phyloP scores from a whole-genome alignment of 768 basidiomycete species.

The Infundibulicybe gibba region DNA sequence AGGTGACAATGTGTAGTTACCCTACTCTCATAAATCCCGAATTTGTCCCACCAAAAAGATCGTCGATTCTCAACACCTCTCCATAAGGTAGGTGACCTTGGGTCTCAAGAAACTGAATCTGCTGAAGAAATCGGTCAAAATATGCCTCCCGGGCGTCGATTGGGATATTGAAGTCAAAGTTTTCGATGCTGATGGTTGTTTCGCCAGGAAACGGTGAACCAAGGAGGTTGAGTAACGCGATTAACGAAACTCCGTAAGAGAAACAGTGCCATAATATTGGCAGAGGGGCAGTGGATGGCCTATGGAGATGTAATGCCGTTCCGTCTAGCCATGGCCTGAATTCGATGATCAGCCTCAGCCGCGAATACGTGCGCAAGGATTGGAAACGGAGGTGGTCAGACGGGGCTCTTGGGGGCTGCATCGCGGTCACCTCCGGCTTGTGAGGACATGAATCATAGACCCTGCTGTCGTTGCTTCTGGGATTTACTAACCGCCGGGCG shows the following conservation, averaged over 20 bases:
- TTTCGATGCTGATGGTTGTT: constrained; percentile 18
- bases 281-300: constrained; percentile 21
- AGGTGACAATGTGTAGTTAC: neutral
- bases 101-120: constrained; percentile 28
- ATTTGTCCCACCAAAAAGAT: constrained; percentile 26
- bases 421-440: too few relatives aligned
- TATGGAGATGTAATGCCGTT: constrained; percentile 18
- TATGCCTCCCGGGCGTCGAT: constrained; percentile 23
- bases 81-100: constrained; percentile 30
- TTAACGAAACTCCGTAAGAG: constrained; percentile 30
- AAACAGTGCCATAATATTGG: constrained; percentile 32
- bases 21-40: constrained; percentile 31
- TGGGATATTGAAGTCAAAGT: constrained; percentile 24
- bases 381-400: constrained; percentile 32
- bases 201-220: constrained; percentile 30
- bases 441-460: too few relatives aligned
- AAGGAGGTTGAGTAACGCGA: constrained; percentile 31
- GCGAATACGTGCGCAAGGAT: constrained; percentile 29
- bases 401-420: constrained; percentile 29
- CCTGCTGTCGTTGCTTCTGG: too few relatives aligned
- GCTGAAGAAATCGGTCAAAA: constrained; percentile 30
- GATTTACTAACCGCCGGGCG: too few relatives aligned
- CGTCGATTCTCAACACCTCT: constrained; percentile 34
- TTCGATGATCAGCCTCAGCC: constrained; percentile 32
- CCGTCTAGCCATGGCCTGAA: constrained; percentile 32